A percentile compares a stretch with the other conserved stretches of the same genome.
Evolutionary conservation across 2,329 filamentous ascomycete genomes (phyloP).

Genomic region (Sporothrix humicola): DNA sequence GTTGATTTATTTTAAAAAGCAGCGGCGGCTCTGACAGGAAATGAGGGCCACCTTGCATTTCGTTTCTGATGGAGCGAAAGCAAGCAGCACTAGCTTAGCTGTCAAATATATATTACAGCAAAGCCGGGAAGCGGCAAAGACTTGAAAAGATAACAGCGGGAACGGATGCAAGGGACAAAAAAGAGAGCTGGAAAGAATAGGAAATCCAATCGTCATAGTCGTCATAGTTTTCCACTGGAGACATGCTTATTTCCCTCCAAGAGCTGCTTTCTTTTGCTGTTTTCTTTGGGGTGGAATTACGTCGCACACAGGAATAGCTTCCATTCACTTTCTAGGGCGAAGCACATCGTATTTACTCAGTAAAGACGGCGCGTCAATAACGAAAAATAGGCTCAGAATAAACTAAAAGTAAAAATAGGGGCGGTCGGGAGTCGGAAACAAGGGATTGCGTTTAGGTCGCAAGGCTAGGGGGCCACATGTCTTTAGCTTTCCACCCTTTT

Average conservation of each 20-base stretch:
- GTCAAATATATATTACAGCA: neutral
- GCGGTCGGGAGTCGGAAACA: slow-evolving; percentile 4
- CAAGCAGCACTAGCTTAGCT: slow-evolving; percentile 4
- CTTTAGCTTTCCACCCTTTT: neutral
- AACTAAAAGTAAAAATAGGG: neutral
- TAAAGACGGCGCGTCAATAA: neutral
- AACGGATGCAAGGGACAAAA: neutral
- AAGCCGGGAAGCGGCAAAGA: neutral
- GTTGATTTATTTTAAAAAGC: neutral
- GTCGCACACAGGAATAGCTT: neutral
- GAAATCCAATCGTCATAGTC: neutral
- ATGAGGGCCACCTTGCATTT: slow-evolving; percentile 6
- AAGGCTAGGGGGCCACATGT: slow-evolving; percentile 10
- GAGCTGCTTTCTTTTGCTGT: neutral
- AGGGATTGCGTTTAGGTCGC: neutral
- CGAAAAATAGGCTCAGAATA: too few relatives aligned
- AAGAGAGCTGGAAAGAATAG: neutral
- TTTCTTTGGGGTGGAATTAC: neutral
- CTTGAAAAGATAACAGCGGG: neutral
- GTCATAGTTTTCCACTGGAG: too few relatives aligned
- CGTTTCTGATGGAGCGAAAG: neutral
- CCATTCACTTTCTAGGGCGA: slow-evolving; percentile 13
- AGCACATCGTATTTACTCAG: neutral
- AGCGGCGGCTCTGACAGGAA: neutral
- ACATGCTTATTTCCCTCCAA: neutral